Conservation (phyloP, 73 alveolate genomes). For the Paramecium sonneborni region DNA sequence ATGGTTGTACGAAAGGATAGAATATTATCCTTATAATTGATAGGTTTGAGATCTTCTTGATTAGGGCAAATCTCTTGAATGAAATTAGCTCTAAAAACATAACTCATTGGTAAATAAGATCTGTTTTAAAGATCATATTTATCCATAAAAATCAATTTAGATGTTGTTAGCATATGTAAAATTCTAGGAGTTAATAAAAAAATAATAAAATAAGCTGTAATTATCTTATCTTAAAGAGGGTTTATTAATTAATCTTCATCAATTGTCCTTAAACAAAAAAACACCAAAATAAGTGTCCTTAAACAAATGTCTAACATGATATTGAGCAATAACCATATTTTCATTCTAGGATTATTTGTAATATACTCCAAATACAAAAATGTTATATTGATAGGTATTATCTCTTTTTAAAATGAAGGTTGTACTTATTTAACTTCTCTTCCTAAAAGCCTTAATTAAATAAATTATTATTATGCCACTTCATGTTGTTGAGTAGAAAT, state of each 20-base stretch:
- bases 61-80: not conserved
- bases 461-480: not conserved
- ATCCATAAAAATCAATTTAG: slow-evolving; percentile 32
- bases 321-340: not conserved
- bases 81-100: slow-evolving; percentile 22
- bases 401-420: not conserved
- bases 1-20: not conserved
- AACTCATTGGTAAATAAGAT: slow-evolving; percentile 27
- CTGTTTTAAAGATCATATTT: not conserved
- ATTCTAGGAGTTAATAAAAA: not conserved
- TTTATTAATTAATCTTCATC: not conserved
- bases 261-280: not conserved
- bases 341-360: not conserved
- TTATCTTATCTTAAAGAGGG: not conserved
- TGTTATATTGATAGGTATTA: slow-evolving; percentile 31
- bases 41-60: slow-evolving; percentile 33
- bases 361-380: slow-evolving; percentile 20
- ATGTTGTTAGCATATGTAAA: not conserved
- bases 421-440: not conserved
- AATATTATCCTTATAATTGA: not conserved
- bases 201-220: not conserved
- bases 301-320: not conserved
- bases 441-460: not conserved
- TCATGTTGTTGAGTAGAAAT: not conserved
- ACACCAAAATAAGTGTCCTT: not conserved